Base-by-base conservation (phyloP, 306 rosid species). In the Amphicarpaea edgeworthii region DNA sequence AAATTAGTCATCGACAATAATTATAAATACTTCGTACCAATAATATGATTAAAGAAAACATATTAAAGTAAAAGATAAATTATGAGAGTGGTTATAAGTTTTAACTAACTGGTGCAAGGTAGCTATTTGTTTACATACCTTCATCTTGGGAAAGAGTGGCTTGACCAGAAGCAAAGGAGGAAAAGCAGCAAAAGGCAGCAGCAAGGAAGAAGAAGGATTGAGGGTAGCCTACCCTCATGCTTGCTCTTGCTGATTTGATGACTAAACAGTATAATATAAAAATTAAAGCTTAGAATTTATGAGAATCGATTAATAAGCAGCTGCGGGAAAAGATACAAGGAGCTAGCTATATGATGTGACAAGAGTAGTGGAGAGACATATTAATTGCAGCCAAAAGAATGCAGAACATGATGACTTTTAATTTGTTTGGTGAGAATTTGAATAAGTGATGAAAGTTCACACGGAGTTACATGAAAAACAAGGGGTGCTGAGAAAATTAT, bases 81-180 rank as follows among this genome's bases (percentile, higher is more conserved):
- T n/a, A n/a, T 26, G 30, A 26, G n/a, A 4, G 3, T 5, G 8
- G 16, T 10, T 54, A 9, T 20, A 1, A 54, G 16, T 10, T 54
- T 21, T 20, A 1, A 54, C 8, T 21, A 16, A 7, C 3, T 54
- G 8, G n/a, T 24, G 17, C 38, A 24, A 26, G 19, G 38, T 12
- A 26, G n/a, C n/a, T n/a, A n/a, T n/a, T n/a, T n/a, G n/a, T 26
- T 26, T 2, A 59, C 65, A 6, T 59, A 84, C 88, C 88, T 86
- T 84, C 90, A 63, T 79, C 80, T 17, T 15, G 0, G 4, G 81
- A 30, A 15, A 86, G 80, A 67, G 83, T 46, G 43, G 81, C 84
- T 30, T n/a, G n/a, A n/a, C 67, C 85, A 20, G 47, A 62, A 74
- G 85, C 71, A 2, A 65, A 42, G 20, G 72, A 45, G 16, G 77